phyloP scores from a whole-genome alignment of 257 asterid genomes.

The Solanum sejunctum region DNA sequence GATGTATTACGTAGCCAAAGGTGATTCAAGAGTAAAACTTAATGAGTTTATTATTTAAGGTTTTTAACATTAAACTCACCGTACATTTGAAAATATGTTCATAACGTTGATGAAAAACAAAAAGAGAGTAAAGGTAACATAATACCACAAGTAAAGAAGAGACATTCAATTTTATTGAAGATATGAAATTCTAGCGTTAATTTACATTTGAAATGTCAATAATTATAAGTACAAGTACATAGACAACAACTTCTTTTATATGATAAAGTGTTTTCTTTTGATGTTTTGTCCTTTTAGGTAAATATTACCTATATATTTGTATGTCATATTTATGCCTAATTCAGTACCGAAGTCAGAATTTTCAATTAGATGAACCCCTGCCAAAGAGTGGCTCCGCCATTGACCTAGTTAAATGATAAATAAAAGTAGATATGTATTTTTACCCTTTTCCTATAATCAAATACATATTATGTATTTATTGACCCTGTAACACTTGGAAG shows the following conservation, averaged over 20 bases:
- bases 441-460: not conserved
- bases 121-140: not conserved
- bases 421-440: not conserved
- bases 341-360: too few species aligned
- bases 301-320: too few species aligned
- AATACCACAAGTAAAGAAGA: not conserved
- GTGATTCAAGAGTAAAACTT: not conserved
- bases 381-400: too few species aligned
- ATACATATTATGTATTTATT: not conserved
- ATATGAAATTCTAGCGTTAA: not conserved
- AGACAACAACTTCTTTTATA: too few species aligned
- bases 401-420: too few species aligned
- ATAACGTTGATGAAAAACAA: not conserved
- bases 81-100: too few species aligned
- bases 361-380: too few species aligned
- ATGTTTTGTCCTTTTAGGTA: too few species aligned
- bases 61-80: too few species aligned
- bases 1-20: not conserved
- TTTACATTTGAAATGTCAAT: not conserved
- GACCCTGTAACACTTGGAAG: rapidly evolving
- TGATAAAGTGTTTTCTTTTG: too few species aligned
- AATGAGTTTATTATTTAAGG: not conserved
- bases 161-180: not conserved
- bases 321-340: too few species aligned
- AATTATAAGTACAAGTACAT: too few species aligned